Evolutionary conservation across 441 rosid species (phyloP).

Genomic region (Erysimum cheiri): DNA sequence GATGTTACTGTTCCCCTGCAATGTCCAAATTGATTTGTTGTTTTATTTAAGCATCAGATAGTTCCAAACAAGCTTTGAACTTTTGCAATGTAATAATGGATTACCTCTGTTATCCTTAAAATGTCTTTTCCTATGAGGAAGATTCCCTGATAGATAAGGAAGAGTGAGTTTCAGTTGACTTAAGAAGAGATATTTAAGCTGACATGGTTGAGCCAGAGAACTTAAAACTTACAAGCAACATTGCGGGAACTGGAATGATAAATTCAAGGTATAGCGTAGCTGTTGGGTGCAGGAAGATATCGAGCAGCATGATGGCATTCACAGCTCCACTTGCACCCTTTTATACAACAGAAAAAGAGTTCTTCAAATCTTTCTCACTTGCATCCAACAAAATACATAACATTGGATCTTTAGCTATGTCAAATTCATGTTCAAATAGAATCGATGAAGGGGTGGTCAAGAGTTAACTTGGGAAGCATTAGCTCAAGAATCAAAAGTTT

Average conservation of each 20-base stretch:
- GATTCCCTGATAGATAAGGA: slow-evolving; percentile 60
- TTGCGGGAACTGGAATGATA: slow-evolving; percentile 87
- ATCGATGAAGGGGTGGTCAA: background rate
- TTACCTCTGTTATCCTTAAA: slow-evolving; percentile 72
- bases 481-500: slow-evolving; percentile 10
- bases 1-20: slow-evolving; percentile 75
- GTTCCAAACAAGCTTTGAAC: slow-evolving; percentile 22
- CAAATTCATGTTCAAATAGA: slow-evolving; percentile 2
- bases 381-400: slow-evolving; percentile 12
- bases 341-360: slow-evolving; percentile 22
- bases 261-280: slow-evolving; percentile 72
- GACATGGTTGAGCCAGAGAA: slow-evolving; percentile 10
- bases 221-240: slow-evolving; percentile 65
- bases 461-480: slow-evolving; percentile 4
- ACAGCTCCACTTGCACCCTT: slow-evolving; percentile 96
- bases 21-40: slow-evolving; percentile 17
- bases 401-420: slow-evolving; percentile 13
- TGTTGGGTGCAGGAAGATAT: slow-evolving; percentile 78
- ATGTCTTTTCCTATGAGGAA: slow-evolving; percentile 80
- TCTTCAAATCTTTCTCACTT: slow-evolving; percentile 18
- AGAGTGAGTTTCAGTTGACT: slow-evolving; percentile 4
- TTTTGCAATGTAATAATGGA: slow-evolving; percentile 1
- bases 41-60: slow-evolving; percentile 12
- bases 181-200: slow-evolving; percentile 4
- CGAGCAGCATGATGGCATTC: slow-evolving; percentile 86